phyloP scores from a whole-genome alignment of 345 rosid species.

The Salix caprea region DNA sequence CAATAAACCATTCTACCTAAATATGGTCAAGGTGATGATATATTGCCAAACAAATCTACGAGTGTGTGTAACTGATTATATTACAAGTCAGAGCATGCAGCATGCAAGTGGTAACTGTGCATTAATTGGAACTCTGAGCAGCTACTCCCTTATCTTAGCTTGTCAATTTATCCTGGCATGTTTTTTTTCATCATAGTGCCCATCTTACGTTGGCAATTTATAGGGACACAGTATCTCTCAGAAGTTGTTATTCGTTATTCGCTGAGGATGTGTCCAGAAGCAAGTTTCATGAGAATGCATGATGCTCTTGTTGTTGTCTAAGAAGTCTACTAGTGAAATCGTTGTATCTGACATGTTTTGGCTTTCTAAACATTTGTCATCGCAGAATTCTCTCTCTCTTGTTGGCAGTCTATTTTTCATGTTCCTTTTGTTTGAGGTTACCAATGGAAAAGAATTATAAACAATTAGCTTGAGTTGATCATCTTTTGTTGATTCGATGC shows the following conservation, averaged over 20 bases:
- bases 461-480: neutral
- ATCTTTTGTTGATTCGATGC: constrained; percentile 3
- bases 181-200: neutral
- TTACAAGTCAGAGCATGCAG: neutral
- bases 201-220: neutral
- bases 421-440: constrained; percentile 3
- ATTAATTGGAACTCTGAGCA: neutral
- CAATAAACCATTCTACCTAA: constrained; percentile 56
- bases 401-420: neutral
- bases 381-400: neutral
- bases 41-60: neutral
- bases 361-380: neutral
- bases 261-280: neutral
- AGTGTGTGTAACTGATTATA: neutral
- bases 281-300: neutral
- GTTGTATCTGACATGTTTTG: neutral
- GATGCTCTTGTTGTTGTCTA: neutral
- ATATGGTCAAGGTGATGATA: constrained; percentile 80
- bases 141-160: neutral
- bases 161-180: neutral
- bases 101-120: neutral
- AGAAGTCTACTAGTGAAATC: neutral
- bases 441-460: neutral
- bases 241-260: neutral
- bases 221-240: neutral